These are phyloP conservation scores for Tetrapisispora iriomotensis DNA, from an alignment of 805 yeast genomes.

Conservation along the genomic window DNA sequence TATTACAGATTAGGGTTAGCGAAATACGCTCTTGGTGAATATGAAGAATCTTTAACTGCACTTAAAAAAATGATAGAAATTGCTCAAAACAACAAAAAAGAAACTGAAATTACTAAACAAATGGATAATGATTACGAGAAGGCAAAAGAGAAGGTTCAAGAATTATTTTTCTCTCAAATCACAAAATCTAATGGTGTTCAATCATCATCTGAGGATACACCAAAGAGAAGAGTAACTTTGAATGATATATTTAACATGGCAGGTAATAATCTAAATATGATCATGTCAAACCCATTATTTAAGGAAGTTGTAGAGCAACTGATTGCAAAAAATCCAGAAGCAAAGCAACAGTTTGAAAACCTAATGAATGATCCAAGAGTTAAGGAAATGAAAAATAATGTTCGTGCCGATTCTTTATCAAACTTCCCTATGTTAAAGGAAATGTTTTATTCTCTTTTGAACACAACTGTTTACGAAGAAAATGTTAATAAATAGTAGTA, in stretches of 20 bases:
- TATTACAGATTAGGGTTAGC: conserved; percentile 92
- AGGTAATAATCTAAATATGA: conserved; percentile 51
- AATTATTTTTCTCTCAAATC: not conserved
- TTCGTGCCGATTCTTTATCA: not conserved
- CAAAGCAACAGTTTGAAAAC: conserved; percentile 71
- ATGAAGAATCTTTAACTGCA: conserved; percentile 78
- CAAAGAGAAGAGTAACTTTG: conserved; percentile 28
- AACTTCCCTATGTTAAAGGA: conserved; percentile 1
- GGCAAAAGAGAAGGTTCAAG: conserved; percentile 40
- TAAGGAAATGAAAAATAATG: conserved; percentile 1
- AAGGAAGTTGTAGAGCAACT: conserved; percentile 57
- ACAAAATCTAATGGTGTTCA: not conserved
- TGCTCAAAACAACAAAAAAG: conserved; percentile 60
- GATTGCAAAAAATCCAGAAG: conserved; percentile 59
- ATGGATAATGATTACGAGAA: conserved; percentile 88
- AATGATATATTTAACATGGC: conserved; percentile 62
- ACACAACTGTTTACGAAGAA: conserved; percentile 1
- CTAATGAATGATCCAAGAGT: conserved; percentile 40
- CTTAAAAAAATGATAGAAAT: conserved; percentile 74
- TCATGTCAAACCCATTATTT: conserved; percentile 79
- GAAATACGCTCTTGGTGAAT: conserved; percentile 78
- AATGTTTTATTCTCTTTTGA: conserved; percentile 1
- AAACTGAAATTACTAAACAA: conserved; percentile 44
- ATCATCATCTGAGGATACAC: not conserved
- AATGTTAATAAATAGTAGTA: not conserved